These are phyloP conservation scores for Aspergillus mulundensis DNA, from an alignment of 495 filamentous ascomycete genomes.

Conservation along the genomic window DNA sequence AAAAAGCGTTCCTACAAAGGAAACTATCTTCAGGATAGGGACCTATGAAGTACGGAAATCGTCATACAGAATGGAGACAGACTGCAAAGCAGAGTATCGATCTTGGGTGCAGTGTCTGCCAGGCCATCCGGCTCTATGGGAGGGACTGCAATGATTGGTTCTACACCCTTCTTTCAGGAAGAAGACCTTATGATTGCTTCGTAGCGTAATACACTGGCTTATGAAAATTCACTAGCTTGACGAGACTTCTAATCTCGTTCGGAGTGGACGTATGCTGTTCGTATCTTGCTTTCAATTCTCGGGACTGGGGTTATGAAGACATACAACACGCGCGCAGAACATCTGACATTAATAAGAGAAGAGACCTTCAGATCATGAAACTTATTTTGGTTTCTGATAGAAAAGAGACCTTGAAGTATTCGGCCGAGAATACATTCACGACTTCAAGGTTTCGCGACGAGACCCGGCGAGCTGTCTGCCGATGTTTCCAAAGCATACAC, in stretches of 20 bases:
- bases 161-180: slow-evolving; percentile 31
- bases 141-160: slow-evolving; percentile 67
- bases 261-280: not conserved
- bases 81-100: slow-evolving; percentile 44
- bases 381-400: not conserved
- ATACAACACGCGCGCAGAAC: not conserved
- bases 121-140: slow-evolving; percentile 42
- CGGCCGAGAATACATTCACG: slow-evolving; percentile 5
- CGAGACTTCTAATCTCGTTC: not conserved
- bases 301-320: not conserved
- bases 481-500: slow-evolving; percentile 95
- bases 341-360: not conserved
- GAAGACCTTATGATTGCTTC: not conserved
- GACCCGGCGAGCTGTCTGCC: slow-evolving; percentile 69
- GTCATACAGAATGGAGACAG: slow-evolving; percentile 63
- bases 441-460: slow-evolving; percentile 17
- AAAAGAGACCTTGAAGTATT: not conserved
- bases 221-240: not conserved
- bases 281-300: not conserved
- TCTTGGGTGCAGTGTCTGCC: slow-evolving; percentile 67
- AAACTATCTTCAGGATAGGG: slow-evolving; percentile 14
- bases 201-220: not conserved
- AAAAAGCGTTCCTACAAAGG: slow-evolving; percentile 61
- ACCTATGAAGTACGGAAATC: slow-evolving; percentile 61
- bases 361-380: not conserved